phyloP scores from a whole-genome alignment of 2,329 filamentous ascomycete species.

The Alternaria sp. region DNA sequence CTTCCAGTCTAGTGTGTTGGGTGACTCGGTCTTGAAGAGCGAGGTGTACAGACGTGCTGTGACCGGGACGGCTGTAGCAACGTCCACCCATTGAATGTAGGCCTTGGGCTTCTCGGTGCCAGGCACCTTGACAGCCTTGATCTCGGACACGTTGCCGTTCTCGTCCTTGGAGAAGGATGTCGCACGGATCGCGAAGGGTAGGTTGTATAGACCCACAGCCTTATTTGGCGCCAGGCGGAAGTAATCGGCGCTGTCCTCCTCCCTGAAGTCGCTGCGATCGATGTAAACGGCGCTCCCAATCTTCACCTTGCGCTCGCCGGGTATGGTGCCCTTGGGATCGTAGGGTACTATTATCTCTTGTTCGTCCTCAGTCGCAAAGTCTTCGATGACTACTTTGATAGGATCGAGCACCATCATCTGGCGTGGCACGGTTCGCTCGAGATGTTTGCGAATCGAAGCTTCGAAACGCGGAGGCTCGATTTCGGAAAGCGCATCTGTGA shows the following conservation, averaged over 20 bases:
- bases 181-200: conserved; percentile 72
- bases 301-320: conserved; percentile 63
- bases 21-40: conserved; percentile 87
- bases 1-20: conserved; percentile 69
- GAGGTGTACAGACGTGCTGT: conserved; percentile 77
- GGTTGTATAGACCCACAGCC: conserved; percentile 75
- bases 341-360: conserved; percentile 76
- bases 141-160: conserved; percentile 69
- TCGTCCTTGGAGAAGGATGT: conserved; percentile 71
- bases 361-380: conserved; percentile 71
- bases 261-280: conserved; percentile 78
- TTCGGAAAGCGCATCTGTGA: conserved; percentile 79
- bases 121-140: conserved; percentile 71
- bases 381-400: conserved; percentile 80
- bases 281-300: conserved; percentile 86
- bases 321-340: conserved; percentile 72
- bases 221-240: conserved; percentile 80
- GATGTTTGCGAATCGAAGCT: conserved; percentile 80
- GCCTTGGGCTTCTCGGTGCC: conserved; percentile 70
- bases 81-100: conserved; percentile 86
- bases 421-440: conserved; percentile 86
- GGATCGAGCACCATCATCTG: conserved; percentile 91
- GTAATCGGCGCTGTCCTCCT: conserved; percentile 74
- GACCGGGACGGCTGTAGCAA: conserved; percentile 66
- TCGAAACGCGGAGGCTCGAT: conserved; percentile 87